Percentiles rank a stretch among this genome's conserved stretches.
These are phyloP conservation scores for Saccharomycopsis malanga DNA, from an alignment of 805 yeast species.

Conservation along the genomic window DNA sequence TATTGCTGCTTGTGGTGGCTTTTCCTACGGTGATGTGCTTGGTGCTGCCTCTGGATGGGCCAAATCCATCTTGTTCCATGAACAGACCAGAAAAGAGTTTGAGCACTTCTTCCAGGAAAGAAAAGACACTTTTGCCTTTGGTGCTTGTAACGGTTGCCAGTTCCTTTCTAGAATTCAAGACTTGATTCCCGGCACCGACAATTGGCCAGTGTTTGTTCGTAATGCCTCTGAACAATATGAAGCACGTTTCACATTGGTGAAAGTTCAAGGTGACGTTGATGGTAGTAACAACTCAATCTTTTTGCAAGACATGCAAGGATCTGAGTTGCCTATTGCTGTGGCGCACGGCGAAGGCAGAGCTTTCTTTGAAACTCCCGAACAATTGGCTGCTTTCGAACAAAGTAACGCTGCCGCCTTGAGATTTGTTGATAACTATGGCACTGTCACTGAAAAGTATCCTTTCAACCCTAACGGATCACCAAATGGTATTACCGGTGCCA, in stretches of 20 bases:
- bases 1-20: slow-evolving; percentile 97
- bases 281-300: slow-evolving; percentile 50
- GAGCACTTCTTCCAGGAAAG: slow-evolving; percentile 76
- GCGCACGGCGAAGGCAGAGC: slow-evolving; percentile 99
- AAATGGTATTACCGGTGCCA: slow-evolving; percentile 85
- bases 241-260: slow-evolving; percentile 88
- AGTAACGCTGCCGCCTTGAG: slow-evolving; percentile 59
- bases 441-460: slow-evolving; percentile 76
- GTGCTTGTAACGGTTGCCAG: slow-evolving; percentile 99
- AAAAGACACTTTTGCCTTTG: slow-evolving; percentile 89
- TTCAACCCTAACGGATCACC: slow-evolving; percentile 96
- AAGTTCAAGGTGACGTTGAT: slow-evolving; percentile 52
- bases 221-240: slow-evolving; percentile 92
- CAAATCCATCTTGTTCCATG: slow-evolving; percentile 84
- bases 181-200: slow-evolving; percentile 85
- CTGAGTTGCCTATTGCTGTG: slow-evolving; percentile 90
- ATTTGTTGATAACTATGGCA: slow-evolving; percentile 88
- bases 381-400: slow-evolving; percentile 42
- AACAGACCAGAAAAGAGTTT: slow-evolving; percentile 68
- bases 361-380: slow-evolving; percentile 43
- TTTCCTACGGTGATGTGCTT: slow-evolving; percentile 95
- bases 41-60: slow-evolving; percentile 99
- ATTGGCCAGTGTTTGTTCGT: slow-evolving; percentile 95
- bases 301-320: slow-evolving; percentile 87
- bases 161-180: slow-evolving; percentile 81